Percentiles rank a stretch among this genome's conserved stretches.
Conservation (phyloP, 2,329 filamentous ascomycete species). For the Fusarium nodosum region DNA sequence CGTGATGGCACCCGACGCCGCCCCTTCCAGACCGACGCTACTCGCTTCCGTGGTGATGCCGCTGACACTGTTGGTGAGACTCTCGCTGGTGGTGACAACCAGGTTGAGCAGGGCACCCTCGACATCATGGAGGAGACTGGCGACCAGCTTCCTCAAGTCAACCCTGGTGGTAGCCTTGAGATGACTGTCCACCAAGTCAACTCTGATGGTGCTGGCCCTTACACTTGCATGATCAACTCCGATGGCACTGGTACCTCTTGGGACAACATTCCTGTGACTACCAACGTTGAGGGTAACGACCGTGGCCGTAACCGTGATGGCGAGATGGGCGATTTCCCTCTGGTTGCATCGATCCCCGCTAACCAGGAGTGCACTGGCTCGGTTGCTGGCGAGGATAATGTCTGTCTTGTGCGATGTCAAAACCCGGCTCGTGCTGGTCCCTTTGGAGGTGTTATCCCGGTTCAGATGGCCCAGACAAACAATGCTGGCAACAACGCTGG, state of each 20-base stretch:
- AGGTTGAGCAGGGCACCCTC: constrained; percentile 12
- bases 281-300: constrained; percentile 11
- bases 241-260: constrained; percentile 61
- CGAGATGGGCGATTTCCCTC: constrained; percentile 9
- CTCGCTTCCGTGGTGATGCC: constrained; percentile 3
- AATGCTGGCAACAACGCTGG: neutral
- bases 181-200: constrained; percentile 66
- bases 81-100: constrained; percentile 4
- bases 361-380: constrained; percentile 15
- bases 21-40: constrained; percentile 75
- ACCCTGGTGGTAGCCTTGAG: constrained; percentile 66
- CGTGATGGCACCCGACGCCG: constrained; percentile 71
- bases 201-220: constrained; percentile 61
- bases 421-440: constrained; percentile 20
- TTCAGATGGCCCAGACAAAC: constrained; percentile 1
- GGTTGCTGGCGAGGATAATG: constrained; percentile 16
- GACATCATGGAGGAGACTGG: constrained; percentile 71
- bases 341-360: constrained; percentile 18
- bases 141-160: constrained; percentile 69
- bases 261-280: constrained; percentile 8
- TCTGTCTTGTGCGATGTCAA: constrained; percentile 26
- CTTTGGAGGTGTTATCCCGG: constrained; percentile 7
- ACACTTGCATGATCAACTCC: constrained; percentile 73
- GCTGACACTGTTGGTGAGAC: constrained; percentile 21
- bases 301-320: constrained; percentile 23